Conservation (phyloP, 805 yeast genomes). For the Spathaspora hagerdaliae region DNA sequence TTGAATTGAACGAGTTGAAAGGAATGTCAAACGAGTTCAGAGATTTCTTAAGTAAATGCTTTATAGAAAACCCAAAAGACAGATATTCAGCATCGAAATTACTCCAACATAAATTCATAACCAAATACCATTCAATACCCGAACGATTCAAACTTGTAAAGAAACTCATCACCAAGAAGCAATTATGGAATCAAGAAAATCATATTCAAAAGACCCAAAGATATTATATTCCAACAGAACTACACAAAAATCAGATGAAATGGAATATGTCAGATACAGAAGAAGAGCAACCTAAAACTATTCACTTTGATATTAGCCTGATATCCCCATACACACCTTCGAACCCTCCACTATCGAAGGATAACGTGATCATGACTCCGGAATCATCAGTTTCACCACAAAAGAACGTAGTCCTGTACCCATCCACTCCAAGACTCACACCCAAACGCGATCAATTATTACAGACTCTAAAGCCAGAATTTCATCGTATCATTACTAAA, state of each 20-base stretch:
- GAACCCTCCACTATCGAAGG: slow-evolving; percentile 11
- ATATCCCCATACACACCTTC: slow-evolving; percentile 17
- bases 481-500: slow-evolving; percentile 36
- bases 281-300: slow-evolving; percentile 8
- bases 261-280: slow-evolving; percentile 15
- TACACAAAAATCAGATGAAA: slow-evolving; percentile 25
- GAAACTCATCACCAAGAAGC: slow-evolving; percentile 30
- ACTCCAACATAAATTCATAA: slow-evolving; percentile 31
- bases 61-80: slow-evolving; percentile 27
- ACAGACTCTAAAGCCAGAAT: slow-evolving; percentile 18
- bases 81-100: slow-evolving; percentile 29
- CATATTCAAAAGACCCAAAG: slow-evolving; percentile 18
- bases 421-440: slow-evolving; percentile 1
- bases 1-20: slow-evolving; percentile 17
- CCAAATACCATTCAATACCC: slow-evolving; percentile 10
- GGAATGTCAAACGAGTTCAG: slow-evolving; percentile 20
- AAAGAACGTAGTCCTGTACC: too few species aligned
- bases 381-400: slow-evolving; percentile 19
- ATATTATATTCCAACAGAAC: slow-evolving; percentile 36
- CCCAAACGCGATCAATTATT: slow-evolving; percentile 13
- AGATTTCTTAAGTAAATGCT: slow-evolving; percentile 32
- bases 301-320: slow-evolving; percentile 37
- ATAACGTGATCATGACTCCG: slow-evolving; percentile 11
- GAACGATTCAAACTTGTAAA: slow-evolving; percentile 18
- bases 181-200: slow-evolving; percentile 34